Conservation (phyloP, 1,139 yeast species). For the Kodamaea sp. region DNA sequence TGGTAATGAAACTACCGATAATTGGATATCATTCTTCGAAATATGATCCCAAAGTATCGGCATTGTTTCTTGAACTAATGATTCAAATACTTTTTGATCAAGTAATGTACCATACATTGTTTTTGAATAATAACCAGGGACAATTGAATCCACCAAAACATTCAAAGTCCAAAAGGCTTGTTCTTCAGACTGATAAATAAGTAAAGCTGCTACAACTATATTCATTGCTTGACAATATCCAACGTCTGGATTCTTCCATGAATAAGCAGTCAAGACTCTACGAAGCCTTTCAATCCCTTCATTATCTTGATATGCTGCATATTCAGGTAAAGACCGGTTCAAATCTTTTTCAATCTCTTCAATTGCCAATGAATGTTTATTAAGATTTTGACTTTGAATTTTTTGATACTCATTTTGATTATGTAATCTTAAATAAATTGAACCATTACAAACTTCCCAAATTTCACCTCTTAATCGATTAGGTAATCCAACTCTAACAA, state of each 20-base stretch:
- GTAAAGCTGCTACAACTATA: conserved; percentile 88
- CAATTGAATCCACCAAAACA: conserved; percentile 75
- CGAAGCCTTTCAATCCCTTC: conserved; percentile 85
- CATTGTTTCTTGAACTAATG: conserved; percentile 83
- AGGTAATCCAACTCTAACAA: conserved; percentile 87
- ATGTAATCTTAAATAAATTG: conserved; percentile 69
- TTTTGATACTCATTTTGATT: conserved; percentile 60
- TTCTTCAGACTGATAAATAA: conserved; percentile 93
- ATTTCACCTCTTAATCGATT: conserved; percentile 90
- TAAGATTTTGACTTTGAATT: conserved; percentile 52
- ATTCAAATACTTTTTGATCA: conserved; percentile 92
- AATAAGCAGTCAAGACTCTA: conserved; percentile 85
- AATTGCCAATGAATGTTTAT: conserved; percentile 72
- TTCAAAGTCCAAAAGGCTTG: conserved; percentile 95
- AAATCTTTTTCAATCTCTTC: conserved; percentile 97
- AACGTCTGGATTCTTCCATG: conserved; percentile 96
- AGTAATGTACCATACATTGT: conserved; percentile 96
- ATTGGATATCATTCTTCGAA: conserved; percentile 73
- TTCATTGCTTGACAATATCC: conserved; percentile 99
- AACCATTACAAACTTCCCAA: conserved; percentile 92
- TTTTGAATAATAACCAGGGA: conserved; percentile 94
- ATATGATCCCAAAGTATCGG: conserved; percentile 88
- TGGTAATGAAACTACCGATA: conserved; percentile 92
- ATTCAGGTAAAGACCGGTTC: conserved; percentile 91
- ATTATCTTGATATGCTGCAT: conserved; percentile 82